Evolutionary conservation across 2,329 filamentous ascomycete genomes (phyloP).

Genomic region (Lachnellula willkommii): DNA sequence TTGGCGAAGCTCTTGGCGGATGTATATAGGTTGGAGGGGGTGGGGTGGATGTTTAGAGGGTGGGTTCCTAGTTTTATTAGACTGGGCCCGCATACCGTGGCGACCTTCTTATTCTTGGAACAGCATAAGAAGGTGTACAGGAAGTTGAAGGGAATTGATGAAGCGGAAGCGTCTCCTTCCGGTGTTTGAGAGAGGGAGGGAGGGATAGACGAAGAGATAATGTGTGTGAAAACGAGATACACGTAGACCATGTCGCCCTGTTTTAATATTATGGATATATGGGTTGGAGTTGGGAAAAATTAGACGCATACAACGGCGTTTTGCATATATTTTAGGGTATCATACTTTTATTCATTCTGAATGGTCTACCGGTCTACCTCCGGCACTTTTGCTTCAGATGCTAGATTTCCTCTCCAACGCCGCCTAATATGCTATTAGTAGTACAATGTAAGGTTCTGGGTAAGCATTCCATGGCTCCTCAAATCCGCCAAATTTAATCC

Average conservation of each 20-base stretch:
- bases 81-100: slow-evolving; percentile 73
- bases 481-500: background rate
- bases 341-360: slow-evolving; percentile 17
- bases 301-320: slow-evolving; percentile 23
- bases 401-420: slow-evolving; percentile 17
- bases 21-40: slow-evolving; percentile 65
- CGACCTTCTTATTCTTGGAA: slow-evolving; percentile 81
- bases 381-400: background rate
- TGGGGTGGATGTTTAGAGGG: slow-evolving; percentile 82
- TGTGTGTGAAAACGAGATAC: background rate
- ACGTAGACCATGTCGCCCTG: background rate
- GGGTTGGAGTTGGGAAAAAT: slow-evolving; percentile 13
- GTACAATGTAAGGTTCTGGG: slow-evolving; percentile 8
- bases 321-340: slow-evolving; percentile 19
- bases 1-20: slow-evolving; percentile 58
- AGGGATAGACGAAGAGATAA: background rate
- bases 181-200: slow-evolving; percentile 2
- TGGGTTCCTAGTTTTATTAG: slow-evolving; percentile 75
- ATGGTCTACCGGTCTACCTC: slow-evolving; percentile 14
- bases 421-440: slow-evolving; percentile 16
- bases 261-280: slow-evolving; percentile 1
- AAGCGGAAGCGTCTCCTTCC: slow-evolving; percentile 13
- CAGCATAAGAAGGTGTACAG: slow-evolving; percentile 77
- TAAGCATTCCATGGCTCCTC: background rate
- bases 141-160: slow-evolving; percentile 37